Conservation (phyloP, 2,329 filamentous ascomycete species). For the Aspergillus sp. region DNA sequence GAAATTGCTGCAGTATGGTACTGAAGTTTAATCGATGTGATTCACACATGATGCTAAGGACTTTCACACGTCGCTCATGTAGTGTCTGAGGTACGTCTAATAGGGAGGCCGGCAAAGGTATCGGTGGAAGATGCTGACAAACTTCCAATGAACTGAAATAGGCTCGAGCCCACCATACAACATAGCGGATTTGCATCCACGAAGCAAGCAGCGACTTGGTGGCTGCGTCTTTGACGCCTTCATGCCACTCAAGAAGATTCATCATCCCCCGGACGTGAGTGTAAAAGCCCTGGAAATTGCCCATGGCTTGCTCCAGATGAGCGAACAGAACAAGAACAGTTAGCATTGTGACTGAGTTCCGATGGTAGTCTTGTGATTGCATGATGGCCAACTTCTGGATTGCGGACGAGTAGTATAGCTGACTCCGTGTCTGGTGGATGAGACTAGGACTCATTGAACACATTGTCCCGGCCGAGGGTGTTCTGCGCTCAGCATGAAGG, state of each 20-base stretch:
- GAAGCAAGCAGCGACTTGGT: constrained; percentile 20
- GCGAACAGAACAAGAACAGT: constrained; percentile 23
- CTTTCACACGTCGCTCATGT: constrained; percentile 20
- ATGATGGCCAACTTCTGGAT: constrained; percentile 19
- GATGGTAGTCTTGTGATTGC: constrained; percentile 6
- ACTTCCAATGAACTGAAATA: constrained; percentile 28
- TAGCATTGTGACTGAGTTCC: constrained; percentile 11
- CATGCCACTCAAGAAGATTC: constrained; percentile 6
- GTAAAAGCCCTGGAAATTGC: constrained; percentile 26
- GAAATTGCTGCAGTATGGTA: constrained; percentile 8
- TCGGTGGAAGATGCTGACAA: constrained; percentile 16
- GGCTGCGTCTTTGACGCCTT: background rate
- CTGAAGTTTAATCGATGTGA: constrained; percentile 25
- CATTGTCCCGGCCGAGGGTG: background rate
- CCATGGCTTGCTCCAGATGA: constrained; percentile 27
- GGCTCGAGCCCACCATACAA: constrained; percentile 30
- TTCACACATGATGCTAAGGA: constrained; percentile 28
- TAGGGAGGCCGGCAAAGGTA: constrained; percentile 13
- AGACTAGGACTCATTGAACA: constrained; percentile 18
- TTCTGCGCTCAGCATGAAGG: constrained; percentile 16
- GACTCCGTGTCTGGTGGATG: constrained; percentile 26
- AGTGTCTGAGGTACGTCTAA: background rate
- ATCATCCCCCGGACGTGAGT: constrained; percentile 22
- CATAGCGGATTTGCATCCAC: constrained; percentile 26
- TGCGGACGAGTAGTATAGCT: constrained; percentile 29